Evolutionary conservation across 108 stramenopile genomes (phyloP), one percentile per base, ranked within the genome.

Genomic region (Skeletonema costatum): DNA sequence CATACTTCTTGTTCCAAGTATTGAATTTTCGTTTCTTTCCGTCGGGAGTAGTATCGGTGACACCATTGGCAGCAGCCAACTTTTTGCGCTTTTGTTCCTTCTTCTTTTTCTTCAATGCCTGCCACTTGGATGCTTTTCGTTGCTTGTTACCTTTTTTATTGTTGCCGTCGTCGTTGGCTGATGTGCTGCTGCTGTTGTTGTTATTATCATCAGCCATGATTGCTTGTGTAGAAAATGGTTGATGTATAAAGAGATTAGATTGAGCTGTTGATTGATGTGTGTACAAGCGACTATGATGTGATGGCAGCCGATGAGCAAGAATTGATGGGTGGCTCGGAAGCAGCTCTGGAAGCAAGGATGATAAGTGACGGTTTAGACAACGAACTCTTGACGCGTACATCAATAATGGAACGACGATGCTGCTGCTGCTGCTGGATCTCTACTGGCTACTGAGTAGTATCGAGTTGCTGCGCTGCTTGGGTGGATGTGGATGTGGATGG

Each of bases 31-130:
- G 53, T 25, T 56, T 56, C 53, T 56, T 56, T 7, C 6, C 25
- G 25, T 56, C 7, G 5, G 19, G 0, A 25, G 6, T 5, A 56
- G 2, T 10, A 10, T 56, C 21, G 25, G 53, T 5, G 5, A 29
- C 53, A 29, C 53, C 21, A 56, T 56, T 25, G 0, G 51, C 70
- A 32, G 51, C 70, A 19, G 75, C 46, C 60, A 61, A 66, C 42
- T 32, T 14, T 41, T n/a, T 66, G 41, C 66, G 33, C 17, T 67
- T 30, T 66, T 41, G 64, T 41, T 77, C 35, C 17, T 60, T 25
- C n/a, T 71, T 32, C 70, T 62, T 31, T 30, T 71, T 17, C 38
- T 60, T 77, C 56, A 61, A 50, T 68, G 17, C 60, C 42, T 14
- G 51, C 32, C 39, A 56, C 9, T 56, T 56, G 5, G 53, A 56